These are phyloP conservation scores for Labyrinthula sp. DNA, from an alignment of 352 stramenopile species.

Conservation along the genomic window DNA sequence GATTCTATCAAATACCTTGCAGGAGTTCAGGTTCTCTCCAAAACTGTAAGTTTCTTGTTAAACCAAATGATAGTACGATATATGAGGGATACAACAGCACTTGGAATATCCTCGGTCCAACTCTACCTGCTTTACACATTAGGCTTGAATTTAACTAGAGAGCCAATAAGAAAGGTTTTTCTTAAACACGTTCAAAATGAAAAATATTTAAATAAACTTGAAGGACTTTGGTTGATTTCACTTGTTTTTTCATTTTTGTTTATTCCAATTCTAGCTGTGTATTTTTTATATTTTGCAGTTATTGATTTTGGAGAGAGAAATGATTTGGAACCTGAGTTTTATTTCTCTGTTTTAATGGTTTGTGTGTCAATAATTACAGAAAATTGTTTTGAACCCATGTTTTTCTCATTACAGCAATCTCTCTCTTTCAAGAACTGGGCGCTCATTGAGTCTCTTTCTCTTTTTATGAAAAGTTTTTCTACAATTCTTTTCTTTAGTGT, in stretches of 20 bases:
- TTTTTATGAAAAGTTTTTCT: too few species aligned
- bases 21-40: slow-evolving; percentile 21
- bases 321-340: too few species aligned
- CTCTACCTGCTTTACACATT: slow-evolving; percentile 24
- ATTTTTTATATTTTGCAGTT: slow-evolving; percentile 6
- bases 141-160: slow-evolving; percentile 14
- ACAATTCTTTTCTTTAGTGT: too few species aligned
- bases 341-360: too few species aligned
- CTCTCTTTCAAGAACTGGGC: too few species aligned
- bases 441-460: too few species aligned
- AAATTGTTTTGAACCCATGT: too few species aligned
- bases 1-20: too few species aligned
- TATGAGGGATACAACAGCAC: slow-evolving; percentile 10
- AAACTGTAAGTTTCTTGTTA: slow-evolving; percentile 14
- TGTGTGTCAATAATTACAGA: too few species aligned
- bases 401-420: too few species aligned
- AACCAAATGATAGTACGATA: slow-evolving; percentile 10
- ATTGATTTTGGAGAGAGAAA: too few species aligned
- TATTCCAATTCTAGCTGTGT: slow-evolving; percentile 1
- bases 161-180: slow-evolving; percentile 3
- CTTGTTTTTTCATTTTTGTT: slow-evolving; percentile 8
- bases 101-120: slow-evolving; percentile 20
- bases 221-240: slow-evolving; percentile 13
- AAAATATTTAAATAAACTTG: not conserved
- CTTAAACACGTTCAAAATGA: not conserved